Evolutionary conservation across 2,329 filamentous ascomycete species (phyloP), one percentile per base, ranked within the genome.

Genomic region (Xylariaceae sp.): DNA sequence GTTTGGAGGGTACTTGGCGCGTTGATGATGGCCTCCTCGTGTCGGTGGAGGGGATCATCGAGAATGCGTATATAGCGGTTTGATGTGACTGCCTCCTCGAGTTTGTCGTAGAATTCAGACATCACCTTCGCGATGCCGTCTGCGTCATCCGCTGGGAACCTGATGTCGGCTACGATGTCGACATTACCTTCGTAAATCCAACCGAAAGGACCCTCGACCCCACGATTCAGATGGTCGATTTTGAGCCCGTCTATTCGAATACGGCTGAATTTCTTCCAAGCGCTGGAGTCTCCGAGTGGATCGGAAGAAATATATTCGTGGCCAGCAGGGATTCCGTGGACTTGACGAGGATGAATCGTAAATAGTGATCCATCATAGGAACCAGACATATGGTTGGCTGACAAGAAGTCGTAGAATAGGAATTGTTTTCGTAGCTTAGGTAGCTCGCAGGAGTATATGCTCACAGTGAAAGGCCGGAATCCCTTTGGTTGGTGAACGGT

Each of bases 181-280:
- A 99, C 92, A 60, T 95, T 96, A 32, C 95, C 95, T 74, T 98
- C 91, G 64, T 96, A 90, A 50, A 99, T 99, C 95, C 95, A 99
- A 2, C 91, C 93, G 72, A 99, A 97, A 0, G 93, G 93, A 0
- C 95, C 95, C 59, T 95, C 87, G 18, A 96, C 91, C 20, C 93
- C 93, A 42, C 92, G 86, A 70, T 99, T 99, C 9, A 99, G 81
- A 72, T 99, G 95, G 67, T 98, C 95, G 52, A 99, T 97, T 70
- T 89, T 96, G 9, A 99, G 81, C 0, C 89, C 92, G 69, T 99
- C 95, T 55, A 99, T 96, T 4, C 95, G 86, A 56, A 98, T 85
- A 20, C 95, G 85, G 69, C 89, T 96, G 64, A 96, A 93, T 73
- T 97, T 98, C 75, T 98, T 97, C 93, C 93, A 99, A 0, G 87